Percentiles rank a stretch among this genome's conserved stretches.
phyloP scores from a whole-genome alignment of 345 rosid genomes.

The Angophora floribunda region DNA sequence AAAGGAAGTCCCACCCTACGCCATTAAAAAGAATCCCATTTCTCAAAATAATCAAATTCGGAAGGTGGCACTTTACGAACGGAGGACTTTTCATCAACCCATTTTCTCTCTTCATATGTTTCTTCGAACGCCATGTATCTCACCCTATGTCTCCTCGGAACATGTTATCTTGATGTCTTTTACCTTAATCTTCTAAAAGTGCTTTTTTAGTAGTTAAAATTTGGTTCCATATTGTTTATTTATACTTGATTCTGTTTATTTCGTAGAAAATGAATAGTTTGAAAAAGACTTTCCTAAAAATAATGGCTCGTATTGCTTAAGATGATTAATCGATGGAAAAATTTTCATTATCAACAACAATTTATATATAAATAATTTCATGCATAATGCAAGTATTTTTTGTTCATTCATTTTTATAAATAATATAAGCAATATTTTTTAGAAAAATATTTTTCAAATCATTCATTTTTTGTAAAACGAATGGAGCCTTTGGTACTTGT shows the following conservation, averaged over 20 bases:
- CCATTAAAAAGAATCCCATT: background rate
- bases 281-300: too few relatives aligned
- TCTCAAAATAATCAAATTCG: background rate
- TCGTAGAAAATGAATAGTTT: rapidly evolving
- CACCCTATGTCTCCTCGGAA: background rate
- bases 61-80: background rate
- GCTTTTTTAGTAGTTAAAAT: background rate
- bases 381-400: too few relatives aligned
- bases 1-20: background rate
- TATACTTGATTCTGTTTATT: background rate
- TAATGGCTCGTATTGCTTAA: background rate
- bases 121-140: background rate
- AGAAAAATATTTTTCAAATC: too few relatives aligned
- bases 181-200: background rate
- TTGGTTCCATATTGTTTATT: background rate
- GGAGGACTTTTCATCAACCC: background rate
- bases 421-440: too few relatives aligned
- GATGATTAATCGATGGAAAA: too few relatives aligned
- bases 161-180: background rate
- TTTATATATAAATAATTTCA: too few relatives aligned
- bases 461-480: too few relatives aligned
- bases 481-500: background rate
- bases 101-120: background rate
- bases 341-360: rapidly evolving
- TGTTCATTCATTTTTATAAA: background rate